phyloP scores from a whole-genome alignment of 164 flowering plant genomes.

The Amborella trichopoda region DNA sequence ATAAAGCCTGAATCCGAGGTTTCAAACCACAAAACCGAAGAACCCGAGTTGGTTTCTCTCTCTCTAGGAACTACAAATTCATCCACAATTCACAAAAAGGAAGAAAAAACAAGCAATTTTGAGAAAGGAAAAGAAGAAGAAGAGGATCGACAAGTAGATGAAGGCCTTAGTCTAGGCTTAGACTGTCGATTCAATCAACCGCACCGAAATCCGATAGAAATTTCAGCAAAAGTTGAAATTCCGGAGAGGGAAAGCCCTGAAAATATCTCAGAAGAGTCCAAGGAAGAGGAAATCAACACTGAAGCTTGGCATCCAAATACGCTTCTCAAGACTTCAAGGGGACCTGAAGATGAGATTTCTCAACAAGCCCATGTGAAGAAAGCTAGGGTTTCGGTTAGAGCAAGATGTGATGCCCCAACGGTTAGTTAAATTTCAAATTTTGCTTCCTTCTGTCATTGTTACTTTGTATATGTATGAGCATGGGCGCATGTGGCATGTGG shows the following conservation, averaged over 20 bases:
- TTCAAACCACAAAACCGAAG: slow-evolving; percentile 22
- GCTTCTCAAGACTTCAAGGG: slow-evolving; percentile 24
- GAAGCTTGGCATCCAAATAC: slow-evolving; percentile 48
- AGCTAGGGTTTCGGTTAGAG: slow-evolving; percentile 83
- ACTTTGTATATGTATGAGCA: too few species aligned
- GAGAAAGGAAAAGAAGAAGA: slow-evolving; percentile 8
- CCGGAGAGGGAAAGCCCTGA: slow-evolving; percentile 15
- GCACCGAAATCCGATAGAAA: too few species aligned
- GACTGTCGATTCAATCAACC: too few species aligned
- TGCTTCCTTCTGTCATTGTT: too few species aligned
- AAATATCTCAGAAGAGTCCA: slow-evolving; percentile 25
- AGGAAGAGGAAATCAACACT: slow-evolving; percentile 21
- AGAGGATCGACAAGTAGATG: slow-evolving; percentile 3
- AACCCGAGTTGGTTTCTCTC: slow-evolving; percentile 54
- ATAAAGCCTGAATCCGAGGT: slow-evolving; percentile 8
- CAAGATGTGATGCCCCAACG: slow-evolving; percentile 74
- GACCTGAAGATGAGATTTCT: slow-evolving; percentile 38
- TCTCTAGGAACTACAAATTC: slow-evolving; percentile 42
- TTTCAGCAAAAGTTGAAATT: slow-evolving; percentile 22
- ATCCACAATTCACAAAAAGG: slow-evolving; percentile 21
- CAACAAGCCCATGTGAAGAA: slow-evolving; percentile 44
- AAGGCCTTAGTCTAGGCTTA: slow-evolving; percentile 18
- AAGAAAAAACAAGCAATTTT: slow-evolving; percentile 12
- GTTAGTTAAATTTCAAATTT: too few species aligned
- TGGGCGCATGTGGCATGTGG: too few species aligned